Evolutionary conservation across 768 basidiomycete species (phyloP), one percentile per base, ranked within the genome.

Genomic region (Mrakia blollopis): DNA sequence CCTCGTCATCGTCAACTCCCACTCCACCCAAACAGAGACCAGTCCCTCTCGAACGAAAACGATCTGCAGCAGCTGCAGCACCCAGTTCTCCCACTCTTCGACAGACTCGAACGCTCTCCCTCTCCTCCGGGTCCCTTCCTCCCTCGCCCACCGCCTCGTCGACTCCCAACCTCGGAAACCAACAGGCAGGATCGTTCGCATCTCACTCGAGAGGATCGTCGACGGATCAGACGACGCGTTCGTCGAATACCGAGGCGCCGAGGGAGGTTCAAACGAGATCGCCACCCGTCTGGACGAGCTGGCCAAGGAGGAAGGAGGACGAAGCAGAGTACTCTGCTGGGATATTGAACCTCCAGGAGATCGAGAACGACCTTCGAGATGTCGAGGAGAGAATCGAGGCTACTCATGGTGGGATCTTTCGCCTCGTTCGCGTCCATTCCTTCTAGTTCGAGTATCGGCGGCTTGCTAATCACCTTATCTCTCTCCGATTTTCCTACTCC

Each of bases 271-370:
- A 14, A 10, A 14, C 47, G 0, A 14, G 14, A n/a, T 6, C 44
- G 5, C 30, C 47, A n/a, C 70, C 70, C 0, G n/a, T 28, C 1
- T 50, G 41, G 70, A 16, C 21, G 4, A 71, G 44, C 44, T 71
- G 41, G 70, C 41, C 30, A 30, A 21, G 44, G 28, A 71, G 61
- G 14, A 73, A 73, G 44, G 72, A 73, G 61, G 60, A 73, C n/a
- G 39, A 28, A n/a, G 72, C 60, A 18, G 72, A 73, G 60, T 73
- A 62, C 30, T 25, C 61, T 6, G 39, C 61, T n/a, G 72, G 54
- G 3, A 11, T 21, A 39, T 3, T 44, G 37, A 73, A 73, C 41
- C 3, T 63, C 3, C n/a, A 47, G 25, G 72, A 73, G 72, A 63
- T 73, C 28, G 72, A 73, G 61, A 47, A 47, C 13, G 72, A 73